Evolutionary conservation across 2,329 filamentous ascomycete species (phyloP), one percentile per base, ranked within the genome.

Genomic region (Fusarium fujikuroi): DNA sequence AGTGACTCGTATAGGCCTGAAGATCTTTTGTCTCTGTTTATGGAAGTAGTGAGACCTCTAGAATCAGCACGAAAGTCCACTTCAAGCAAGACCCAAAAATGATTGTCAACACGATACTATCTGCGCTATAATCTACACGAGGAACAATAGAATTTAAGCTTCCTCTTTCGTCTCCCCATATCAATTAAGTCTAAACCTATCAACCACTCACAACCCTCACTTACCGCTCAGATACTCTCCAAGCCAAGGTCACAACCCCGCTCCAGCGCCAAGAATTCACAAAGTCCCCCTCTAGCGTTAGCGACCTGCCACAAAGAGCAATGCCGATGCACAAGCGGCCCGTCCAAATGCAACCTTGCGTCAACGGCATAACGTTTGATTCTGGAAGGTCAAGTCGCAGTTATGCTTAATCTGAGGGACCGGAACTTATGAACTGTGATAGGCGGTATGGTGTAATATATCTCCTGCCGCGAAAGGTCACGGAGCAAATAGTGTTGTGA

Each of bases 311-410:
- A 21, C 34, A 73, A 74, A 30, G 37, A 73, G 70, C 10, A 46
- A 63, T 74, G 49, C 70, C 70, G 70, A 73, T 70, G 67, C 66
- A 53, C 52, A 47, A 49, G 66, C 70, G 70, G 70, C 23, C 70
- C 70, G 66, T 47, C 18, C 36, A 59, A 70, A 60, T 70, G 40
- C 32, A 23, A 73, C 62, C 23, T 53, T 34, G n/a, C n/a, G 28
- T 46, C 32, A 21, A 60, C 70, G 70, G 70, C 61, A 71, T 68
- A 37, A 18, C 40, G n/a, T 43, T 71, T 25, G 21, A 36, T 73
- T 73, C 32, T 63, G 70, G 70, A 73, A 73, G 70, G 70, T 73
- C 65, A 36, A 9, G 37, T 32, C 14, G 18, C 4, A 21, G 16
- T n/a, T 47, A 66, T 71, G 66, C 68, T 62, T 46, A 67, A 42